Base-by-base conservation (phyloP, 345 rosid genomes). In the Cardiospermum halicacabum region DNA sequence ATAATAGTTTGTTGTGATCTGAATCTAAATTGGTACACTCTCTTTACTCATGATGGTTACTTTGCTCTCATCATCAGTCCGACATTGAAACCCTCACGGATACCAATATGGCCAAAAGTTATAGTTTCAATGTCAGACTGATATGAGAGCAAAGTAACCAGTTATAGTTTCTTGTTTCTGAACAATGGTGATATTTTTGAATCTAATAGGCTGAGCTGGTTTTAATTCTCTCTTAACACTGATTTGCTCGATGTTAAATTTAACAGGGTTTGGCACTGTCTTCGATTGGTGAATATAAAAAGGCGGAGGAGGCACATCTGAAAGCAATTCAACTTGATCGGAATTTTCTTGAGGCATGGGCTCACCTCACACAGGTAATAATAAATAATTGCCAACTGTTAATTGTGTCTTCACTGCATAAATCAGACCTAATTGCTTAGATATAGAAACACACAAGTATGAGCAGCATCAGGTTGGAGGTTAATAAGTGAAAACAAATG, bases 341-440 rank as follows among this genome's bases (percentile, higher is more conserved):
- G 50, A 81, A 69, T 66, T 94, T 86, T 76, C 76, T 86, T 62
- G 99, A 90, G 77, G 97, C 92, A 51, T 85, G 92, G 99, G 89
- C 78, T 76, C 95, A 90, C 87, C 86, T 90, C 56, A 76, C 82
- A 50, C 96, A 88, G 96, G 99, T 90, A 81, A 70, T 15, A 45
- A 13, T 36, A 49, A 36, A 27, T 48, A 36, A 58, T 40, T 32
- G 27, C 24, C 67, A 50, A 0, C 16, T 63, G 4, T 34, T 7
- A 13, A 27, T 50, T 5, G 26, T 25, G 42, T 60, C 43, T 39
- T 64, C 60, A 54, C 42, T 54, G 53, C 47, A 24, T 24, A 25
- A 43, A 50, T 22, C 19, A 22, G 45, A 42, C 47, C 24, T 5
- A 18, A 19, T 62, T 62, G 4, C 21, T 19, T 13, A 26, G 19